Conservation (phyloP, 345 rosid genomes). For the Dipteronia sinensis region DNA sequence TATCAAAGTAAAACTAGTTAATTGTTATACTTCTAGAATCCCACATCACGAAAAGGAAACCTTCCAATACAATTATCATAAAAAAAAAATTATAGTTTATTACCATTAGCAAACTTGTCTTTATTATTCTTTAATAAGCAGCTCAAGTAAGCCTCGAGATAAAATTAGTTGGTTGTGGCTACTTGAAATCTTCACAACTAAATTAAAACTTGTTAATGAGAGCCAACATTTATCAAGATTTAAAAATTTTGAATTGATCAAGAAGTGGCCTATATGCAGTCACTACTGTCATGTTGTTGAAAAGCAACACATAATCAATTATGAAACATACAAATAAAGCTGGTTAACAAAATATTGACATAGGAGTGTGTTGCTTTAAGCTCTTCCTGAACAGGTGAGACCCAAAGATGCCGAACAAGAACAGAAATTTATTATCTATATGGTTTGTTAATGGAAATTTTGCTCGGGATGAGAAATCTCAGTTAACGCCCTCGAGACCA, state of each 20-base stretch:
- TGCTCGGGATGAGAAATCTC: no score
- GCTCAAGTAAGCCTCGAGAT: not conserved
- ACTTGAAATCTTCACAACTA: not conserved
- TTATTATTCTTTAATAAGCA: not conserved
- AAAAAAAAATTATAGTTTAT: not conserved
- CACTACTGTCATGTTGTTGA: not conserved
- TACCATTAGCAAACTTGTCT: not conserved
- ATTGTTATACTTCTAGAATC: not conserved
- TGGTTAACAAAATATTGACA: not conserved
- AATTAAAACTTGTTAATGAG: not conserved
- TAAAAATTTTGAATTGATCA: not conserved
- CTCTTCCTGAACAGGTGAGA: not conserved
- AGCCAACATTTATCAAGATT: not conserved
- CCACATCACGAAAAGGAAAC: not conserved
- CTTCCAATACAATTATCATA: not conserved
- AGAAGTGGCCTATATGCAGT: not conserved
- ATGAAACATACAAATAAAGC: not conserved
- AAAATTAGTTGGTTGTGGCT: not conserved
- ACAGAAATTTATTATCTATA: not conserved
- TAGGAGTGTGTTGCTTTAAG: not conserved
- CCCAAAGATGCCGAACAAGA: not conserved
- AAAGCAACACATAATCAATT: not conserved
- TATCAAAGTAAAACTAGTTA: not conserved
- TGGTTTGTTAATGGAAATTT: no score
- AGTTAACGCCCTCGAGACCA: no score